Percentiles rank a stretch among this genome's conserved stretches.
Conservation (phyloP, 148 eudicot genomes). For the Vaccinium macrocarpon region DNA sequence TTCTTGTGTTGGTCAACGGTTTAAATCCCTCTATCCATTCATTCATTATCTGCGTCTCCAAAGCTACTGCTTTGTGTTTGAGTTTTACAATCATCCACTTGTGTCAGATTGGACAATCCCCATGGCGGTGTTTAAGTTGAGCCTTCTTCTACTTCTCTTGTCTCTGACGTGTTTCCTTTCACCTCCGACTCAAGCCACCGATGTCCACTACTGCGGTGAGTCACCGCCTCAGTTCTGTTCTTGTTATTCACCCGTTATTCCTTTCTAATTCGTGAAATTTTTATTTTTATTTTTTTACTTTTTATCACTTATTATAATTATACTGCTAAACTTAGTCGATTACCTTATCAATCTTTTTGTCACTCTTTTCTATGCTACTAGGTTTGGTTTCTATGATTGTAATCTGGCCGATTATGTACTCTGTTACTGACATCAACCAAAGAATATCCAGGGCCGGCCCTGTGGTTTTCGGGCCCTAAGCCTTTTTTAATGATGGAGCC, state of each 20-base stretch:
- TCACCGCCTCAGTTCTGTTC: background rate
- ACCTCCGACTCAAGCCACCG: constrained; percentile 29
- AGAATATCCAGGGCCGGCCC: no score
- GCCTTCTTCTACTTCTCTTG: constrained; percentile 24
- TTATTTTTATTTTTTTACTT: background rate
- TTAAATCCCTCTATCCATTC: no score
- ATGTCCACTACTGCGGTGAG: constrained; percentile 55
- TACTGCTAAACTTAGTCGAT: background rate
- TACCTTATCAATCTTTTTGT: background rate
- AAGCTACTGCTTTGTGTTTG: no score
- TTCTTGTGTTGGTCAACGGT: background rate
- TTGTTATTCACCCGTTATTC: background rate
- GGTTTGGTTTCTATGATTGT: background rate
- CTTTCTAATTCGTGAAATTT: background rate
- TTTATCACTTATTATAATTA: background rate
- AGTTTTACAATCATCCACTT: background rate
- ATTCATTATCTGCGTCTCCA: no score
- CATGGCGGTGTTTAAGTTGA: constrained; percentile 18
- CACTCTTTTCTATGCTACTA: background rate
- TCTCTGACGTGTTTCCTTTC: constrained; percentile 30
- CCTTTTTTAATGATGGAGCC: no score
- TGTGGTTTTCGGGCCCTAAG: no score
- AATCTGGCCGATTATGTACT: no score
- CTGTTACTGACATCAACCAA: no score
- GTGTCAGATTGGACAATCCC: constrained; percentile 6